Percentiles rank a stretch among this genome's conserved stretches.
These are phyloP conservation scores for Alternaria dauci DNA, from an alignment of 2,329 filamentous ascomycete genomes.

Conservation along the genomic window DNA sequence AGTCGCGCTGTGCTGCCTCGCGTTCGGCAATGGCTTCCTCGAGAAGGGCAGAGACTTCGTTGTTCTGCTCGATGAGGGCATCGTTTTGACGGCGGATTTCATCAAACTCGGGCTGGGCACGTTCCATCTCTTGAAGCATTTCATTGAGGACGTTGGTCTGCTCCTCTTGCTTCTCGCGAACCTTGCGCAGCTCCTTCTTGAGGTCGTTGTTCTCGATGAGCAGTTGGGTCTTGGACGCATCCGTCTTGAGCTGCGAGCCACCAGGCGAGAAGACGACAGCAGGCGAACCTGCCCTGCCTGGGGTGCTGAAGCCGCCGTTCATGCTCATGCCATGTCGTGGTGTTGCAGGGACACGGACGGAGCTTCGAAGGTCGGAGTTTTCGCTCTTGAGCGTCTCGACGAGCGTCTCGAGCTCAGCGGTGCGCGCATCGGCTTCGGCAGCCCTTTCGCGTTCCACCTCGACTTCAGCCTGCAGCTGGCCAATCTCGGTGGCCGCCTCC, in stretches of 20 bases:
- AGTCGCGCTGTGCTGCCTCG: slow-evolving; percentile 78
- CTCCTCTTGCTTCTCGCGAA: slow-evolving; percentile 77
- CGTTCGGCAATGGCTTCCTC: slow-evolving; percentile 83
- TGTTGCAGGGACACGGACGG: slow-evolving; percentile 57
- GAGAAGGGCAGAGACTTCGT: slow-evolving; percentile 78
- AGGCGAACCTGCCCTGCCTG: slow-evolving; percentile 60
- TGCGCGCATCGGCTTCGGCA: slow-evolving; percentile 67
- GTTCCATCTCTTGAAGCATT: slow-evolving; percentile 84
- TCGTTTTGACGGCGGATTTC: slow-evolving; percentile 84
- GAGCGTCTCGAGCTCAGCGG: slow-evolving; percentile 71
- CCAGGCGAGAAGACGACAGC: slow-evolving; percentile 62
- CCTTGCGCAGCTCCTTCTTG: slow-evolving; percentile 75
- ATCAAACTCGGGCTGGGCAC: slow-evolving; percentile 85
- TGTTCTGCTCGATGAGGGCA: slow-evolving; percentile 79
- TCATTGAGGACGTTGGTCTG: slow-evolving; percentile 82
- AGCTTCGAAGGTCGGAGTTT: slow-evolving; percentile 53
- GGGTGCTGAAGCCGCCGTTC: slow-evolving; percentile 61
- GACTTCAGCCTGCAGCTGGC: slow-evolving; percentile 59
- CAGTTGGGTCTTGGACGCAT: slow-evolving; percentile 68
- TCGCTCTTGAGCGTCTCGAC: slow-evolving; percentile 68
- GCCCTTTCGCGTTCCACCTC: slow-evolving; percentile 65
- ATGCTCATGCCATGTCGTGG: slow-evolving; percentile 58
- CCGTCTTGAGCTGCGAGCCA: slow-evolving; percentile 61
- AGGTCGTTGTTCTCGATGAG: slow-evolving; percentile 69
- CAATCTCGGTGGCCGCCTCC: slow-evolving; percentile 67